A percentile compares a stretch with the other conserved stretches of the same genome.
Conservation (phyloP, 2,329 filamentous ascomycete species). For the Aaosphaeria pasadenensis region DNA sequence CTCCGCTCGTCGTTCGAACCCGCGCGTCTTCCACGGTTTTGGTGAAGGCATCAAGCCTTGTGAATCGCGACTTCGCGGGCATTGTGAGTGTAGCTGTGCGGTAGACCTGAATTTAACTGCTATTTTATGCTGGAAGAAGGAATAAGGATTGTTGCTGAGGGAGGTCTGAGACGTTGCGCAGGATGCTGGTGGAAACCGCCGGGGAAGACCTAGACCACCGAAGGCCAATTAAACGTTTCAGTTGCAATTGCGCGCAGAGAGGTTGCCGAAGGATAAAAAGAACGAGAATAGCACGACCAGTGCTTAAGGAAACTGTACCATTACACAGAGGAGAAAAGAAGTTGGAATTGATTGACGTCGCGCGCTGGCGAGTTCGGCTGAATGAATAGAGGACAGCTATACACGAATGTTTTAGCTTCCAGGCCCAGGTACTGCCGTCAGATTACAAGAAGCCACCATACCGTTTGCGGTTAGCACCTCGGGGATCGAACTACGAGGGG, state of each 20-base stretch:
- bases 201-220: no score
- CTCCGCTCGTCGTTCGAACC: conserved; percentile 91
- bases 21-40: conserved; percentile 97
- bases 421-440: no score
- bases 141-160: no score
- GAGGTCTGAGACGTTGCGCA: no score
- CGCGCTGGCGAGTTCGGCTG: conserved; percentile 2
- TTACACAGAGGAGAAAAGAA: background rate
- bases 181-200: no score
- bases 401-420: conserved; percentile 6
- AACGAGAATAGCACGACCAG: background rate
- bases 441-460: no score
- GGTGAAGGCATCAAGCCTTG: conserved; percentile 94
- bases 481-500: no score
- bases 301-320: background rate
- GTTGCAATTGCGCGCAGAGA: background rate
- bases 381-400: conserved; percentile 11
- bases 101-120: no score
- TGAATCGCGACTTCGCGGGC: conserved; percentile 91
- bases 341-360: background rate
- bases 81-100: conserved; percentile 47
- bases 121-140: no score
- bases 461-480: no score
- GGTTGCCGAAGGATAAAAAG: conserved; percentile 1
- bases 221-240: no score